Base-by-base conservation (phyloP, 1,284 basidiomycete species). In the Puccinia brachypodii region DNA sequence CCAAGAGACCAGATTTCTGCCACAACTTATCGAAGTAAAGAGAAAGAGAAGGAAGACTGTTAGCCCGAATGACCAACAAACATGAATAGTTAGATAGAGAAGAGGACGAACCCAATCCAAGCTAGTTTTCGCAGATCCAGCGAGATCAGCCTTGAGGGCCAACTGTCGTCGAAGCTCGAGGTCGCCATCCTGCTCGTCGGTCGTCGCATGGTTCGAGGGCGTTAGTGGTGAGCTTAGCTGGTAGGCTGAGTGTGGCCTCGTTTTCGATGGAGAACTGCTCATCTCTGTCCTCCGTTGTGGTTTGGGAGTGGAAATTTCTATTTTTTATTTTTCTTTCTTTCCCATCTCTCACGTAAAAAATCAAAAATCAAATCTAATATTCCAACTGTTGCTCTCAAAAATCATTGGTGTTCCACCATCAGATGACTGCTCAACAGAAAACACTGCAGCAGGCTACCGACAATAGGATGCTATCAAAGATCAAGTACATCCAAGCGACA, bases 41-140 rank as follows among this genome's bases (percentile, higher is more conserved):
- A 28, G n/a, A 28, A 6, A 11, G 9, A 69, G 14, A 66, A 0
- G 38, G 36, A 40, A 38, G n/a, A n/a, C n/a, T n/a, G n/a, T n/a
- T n/a, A n/a, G n/a, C n/a, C n/a, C n/a, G n/a, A n/a, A n/a, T n/a
- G n/a, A n/a, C n/a, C n/a, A n/a, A n/a, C n/a, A n/a, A 33, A 36
- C 3, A n/a, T 19, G 25, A 22, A 38, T n/a, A 8, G 64, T 38
- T 16, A 7, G 22, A 22, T 4, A 14, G 7, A 64, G 33, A 16
- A 62, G 33, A 33, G 62, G 8, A 36, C 64, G 13, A 11, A 77
- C 76, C 76, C 76, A 77, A 69, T 77, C 47, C 33, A 77, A 56
- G 47, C 62, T 40, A 31, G 44, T 68, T n/a, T 77, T 77, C 9
- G 76, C 28, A 0, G 74, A n/a, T 25, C 64, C 25, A 31, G 14